Evolutionary conservation across 2,329 filamentous ascomycete species (phyloP), one percentile per base, ranked within the genome.

Genomic region (Teratosphaeria viscida): DNA sequence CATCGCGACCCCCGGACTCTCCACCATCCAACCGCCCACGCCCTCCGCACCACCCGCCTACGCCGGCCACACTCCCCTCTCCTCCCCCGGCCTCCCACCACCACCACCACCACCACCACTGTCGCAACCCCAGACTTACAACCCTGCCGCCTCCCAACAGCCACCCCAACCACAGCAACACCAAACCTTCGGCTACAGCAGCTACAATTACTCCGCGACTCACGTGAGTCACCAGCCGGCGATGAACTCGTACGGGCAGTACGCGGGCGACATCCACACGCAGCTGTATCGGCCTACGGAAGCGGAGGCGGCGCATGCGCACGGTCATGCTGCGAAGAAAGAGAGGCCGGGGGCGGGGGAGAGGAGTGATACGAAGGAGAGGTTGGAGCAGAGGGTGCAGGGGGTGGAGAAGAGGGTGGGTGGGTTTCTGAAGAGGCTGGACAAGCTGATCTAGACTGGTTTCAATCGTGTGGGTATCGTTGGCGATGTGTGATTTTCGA

Each of bases 361-460:
- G 32, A 54, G 55, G 37, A 37, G 54, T 14, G 58, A 63, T 49
- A 64, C 59, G 5, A 61, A 60, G 49, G 35, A 57, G 29, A 60
- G 80, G 69, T 72, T 90, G 34, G 87, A 88, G 67, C 82, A 85
- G 70, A 81, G 83, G 61, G 83, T 86, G 0, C 84, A 83, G 32
- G 80, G 82, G 66, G 67, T 90, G 37, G 88, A 91, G 75, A 85
- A 84, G 71, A 85, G 86, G 1, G 82, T 90, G 4, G 82, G 83
- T 32, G 84, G 85, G 6, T 86, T 90, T 78, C 73, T 91, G 64
- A 90, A 87, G 80, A 89, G 86, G 75, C 81, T 91, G 73, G 88
- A 91, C 76, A 90, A 57, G 47, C 35, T 60, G 55, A 61, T 63
- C 12, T 61, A 57, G 43, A 14, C 23, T 2, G 23, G n/a, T n/a